Conservation (phyloP, 257 asterid genomes). For the Solanum arcanum region DNA sequence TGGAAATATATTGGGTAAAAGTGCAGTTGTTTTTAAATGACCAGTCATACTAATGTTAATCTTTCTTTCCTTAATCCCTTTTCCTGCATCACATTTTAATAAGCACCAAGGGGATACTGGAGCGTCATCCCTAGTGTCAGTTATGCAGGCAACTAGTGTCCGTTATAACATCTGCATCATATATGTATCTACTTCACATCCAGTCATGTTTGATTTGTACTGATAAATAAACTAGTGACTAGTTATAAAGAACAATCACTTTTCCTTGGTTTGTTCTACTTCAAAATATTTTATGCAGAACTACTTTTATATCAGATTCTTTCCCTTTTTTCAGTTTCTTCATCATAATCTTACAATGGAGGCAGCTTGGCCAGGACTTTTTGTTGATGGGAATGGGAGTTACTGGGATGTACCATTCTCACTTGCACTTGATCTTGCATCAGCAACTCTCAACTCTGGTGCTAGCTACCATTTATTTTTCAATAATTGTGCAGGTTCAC, state of each 20-base stretch:
- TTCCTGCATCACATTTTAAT: not conserved
- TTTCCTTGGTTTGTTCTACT: not conserved
- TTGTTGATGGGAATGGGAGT: conserved; percentile 47
- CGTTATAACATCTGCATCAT: too few relatives aligned
- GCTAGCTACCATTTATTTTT: conserved; percentile 50
- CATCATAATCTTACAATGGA: conserved; percentile 54
- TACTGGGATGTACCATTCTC: conserved; percentile 81
- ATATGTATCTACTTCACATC: not conserved
- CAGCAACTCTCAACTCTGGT: conserved; percentile 45
- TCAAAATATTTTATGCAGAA: not conserved
- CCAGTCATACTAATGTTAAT: not conserved
- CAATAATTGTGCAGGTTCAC: conserved; percentile 46
- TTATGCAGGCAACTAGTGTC: too few relatives aligned
- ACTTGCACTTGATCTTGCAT: conserved; percentile 52
- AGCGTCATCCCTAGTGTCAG: too few relatives aligned
- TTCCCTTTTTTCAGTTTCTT: conserved; percentile 40
- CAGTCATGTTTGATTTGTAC: not conserved
- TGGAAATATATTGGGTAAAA: not conserved
- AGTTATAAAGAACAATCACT: not conserved
- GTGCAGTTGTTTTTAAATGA: not conserved
- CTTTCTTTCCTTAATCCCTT: not conserved
- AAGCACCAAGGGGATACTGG: too few relatives aligned
- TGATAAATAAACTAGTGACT: not conserved
- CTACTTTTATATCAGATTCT: not conserved
- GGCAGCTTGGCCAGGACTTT: conserved; percentile 67